These are phyloP conservation scores for Pistacia integerrima DNA, from an alignment of 345 rosid genomes.

Conservation along the genomic window DNA sequence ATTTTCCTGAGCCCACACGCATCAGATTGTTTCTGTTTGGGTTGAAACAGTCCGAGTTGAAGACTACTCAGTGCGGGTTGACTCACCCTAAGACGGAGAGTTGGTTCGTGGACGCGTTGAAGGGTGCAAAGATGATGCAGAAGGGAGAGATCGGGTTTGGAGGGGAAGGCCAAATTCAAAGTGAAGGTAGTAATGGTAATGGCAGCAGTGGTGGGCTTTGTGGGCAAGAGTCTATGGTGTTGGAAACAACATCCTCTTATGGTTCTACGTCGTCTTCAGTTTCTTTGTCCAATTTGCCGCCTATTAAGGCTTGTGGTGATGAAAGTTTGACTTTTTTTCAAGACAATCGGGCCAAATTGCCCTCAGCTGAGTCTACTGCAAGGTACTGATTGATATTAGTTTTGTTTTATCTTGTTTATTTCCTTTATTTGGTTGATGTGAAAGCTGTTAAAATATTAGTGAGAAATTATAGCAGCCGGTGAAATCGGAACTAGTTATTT, in stretches of 20 bases:
- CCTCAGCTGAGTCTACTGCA: constrained; percentile 43
- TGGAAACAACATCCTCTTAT: constrained; percentile 77
- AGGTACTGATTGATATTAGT: constrained; percentile 37
- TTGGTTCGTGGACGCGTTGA: constrained; percentile 81
- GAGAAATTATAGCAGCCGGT: background rate
- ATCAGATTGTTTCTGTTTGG: constrained; percentile 44
- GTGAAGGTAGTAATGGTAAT: background rate
- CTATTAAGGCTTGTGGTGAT: constrained; percentile 46
- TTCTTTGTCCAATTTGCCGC: constrained; percentile 61
- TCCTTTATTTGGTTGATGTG: constrained; percentile 15
- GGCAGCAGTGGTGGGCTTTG: constrained; percentile 20
- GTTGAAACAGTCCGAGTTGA: constrained; percentile 5
- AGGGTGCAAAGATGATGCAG: constrained; percentile 55
- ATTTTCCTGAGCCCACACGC: constrained; percentile 30
- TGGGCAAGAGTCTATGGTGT: constrained; percentile 65
- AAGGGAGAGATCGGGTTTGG: constrained; percentile 29
- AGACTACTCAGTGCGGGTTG: constrained; percentile 29
- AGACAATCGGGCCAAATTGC: constrained; percentile 34
- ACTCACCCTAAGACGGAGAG: constrained; percentile 73
- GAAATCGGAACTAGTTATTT: background rate
- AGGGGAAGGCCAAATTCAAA: constrained; percentile 29
- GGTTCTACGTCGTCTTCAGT: constrained; percentile 77
- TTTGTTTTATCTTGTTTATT: background rate
- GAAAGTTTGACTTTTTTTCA: constrained; percentile 31
- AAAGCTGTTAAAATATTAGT: constrained; percentile 4